Evolutionary conservation across 169 alveolate species (phyloP), one percentile per base, ranked within the genome.

Genomic region (Plasmodium knowlesi): DNA sequence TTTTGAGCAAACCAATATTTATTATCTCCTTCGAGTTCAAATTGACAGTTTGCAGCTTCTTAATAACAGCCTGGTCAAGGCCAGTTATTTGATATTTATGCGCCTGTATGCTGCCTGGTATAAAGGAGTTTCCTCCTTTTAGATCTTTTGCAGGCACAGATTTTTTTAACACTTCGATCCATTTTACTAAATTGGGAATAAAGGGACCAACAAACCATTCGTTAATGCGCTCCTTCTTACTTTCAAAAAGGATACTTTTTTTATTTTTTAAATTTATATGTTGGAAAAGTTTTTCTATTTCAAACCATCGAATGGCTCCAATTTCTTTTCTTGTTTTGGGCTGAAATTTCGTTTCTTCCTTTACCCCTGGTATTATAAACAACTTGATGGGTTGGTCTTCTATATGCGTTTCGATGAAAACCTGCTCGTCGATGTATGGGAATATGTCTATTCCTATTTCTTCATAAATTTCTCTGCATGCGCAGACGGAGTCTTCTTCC

Each of bases 381-480:
- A 98, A 92, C 92, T 97, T 97, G 28, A 98, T 61, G 14, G 95
- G 96, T 83, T 97, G 97, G 37, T 97, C 98, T 41, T 95, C 95
- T 50, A 95, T 96, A 70, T 90, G 89, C 28, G 95, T 84, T 93
- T 97, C 98, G 32, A 98, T 70, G 74, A 86, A 98, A 39, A 93
- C 95, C 28, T 95, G 93, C 28, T 95, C 96, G 84, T 97, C 93
- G 53, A 98, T 95, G 73, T 93, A 91, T 22, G 95, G 85, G 30
- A 97, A 92, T 28, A 98, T 97, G 79, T 97, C 98, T 10, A 98
- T 84, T 37, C 99, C 99, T 25, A 98, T 96, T 95, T 98, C 99
- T 97, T 98, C 99, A 84, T 93, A 76, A 39, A 98, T 97, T 94
- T 98, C 99, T 54, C 99, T 96, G 32, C 96, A 96, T 9, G 99